phyloP scores from a whole-genome alignment of 2,329 filamentous ascomycete species.

The Hymenoscyphus linearis region DNA sequence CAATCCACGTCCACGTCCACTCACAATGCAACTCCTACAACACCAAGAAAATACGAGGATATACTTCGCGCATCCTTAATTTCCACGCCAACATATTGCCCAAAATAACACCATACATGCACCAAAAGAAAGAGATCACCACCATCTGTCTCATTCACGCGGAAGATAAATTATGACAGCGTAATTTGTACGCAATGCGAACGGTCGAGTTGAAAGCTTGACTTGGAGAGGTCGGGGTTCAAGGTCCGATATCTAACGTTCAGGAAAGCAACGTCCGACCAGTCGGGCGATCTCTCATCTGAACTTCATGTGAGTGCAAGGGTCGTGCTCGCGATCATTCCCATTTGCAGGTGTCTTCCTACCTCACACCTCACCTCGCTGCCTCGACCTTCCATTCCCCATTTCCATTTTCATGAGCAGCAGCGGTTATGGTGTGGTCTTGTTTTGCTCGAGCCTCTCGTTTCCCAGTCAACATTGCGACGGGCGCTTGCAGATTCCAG shows the following conservation, averaged over 20 bases:
- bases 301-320: neutral
- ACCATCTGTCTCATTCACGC: too few species aligned
- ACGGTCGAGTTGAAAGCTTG: too few species aligned
- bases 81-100: too few species aligned
- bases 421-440: neutral
- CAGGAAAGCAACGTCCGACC: slow-evolving; percentile 10
- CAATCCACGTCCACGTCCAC: too few species aligned
- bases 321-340: neutral
- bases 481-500: slow-evolving; percentile 7
- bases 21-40: too few species aligned
- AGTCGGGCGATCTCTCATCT: slow-evolving; percentile 5
- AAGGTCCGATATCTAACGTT: slow-evolving; percentile 1
- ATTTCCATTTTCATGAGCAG: neutral
- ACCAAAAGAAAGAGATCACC: too few species aligned
- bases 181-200: neutral
- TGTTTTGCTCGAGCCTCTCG: slow-evolving; percentile 1
- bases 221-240: neutral
- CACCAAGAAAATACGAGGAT: too few species aligned
- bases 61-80: too few species aligned
- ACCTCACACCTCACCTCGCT: too few species aligned
- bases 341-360: neutral
- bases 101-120: too few species aligned
- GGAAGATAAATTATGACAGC: too few species aligned
- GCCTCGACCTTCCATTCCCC: too few species aligned
- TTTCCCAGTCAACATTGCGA: slow-evolving; percentile 1